These are phyloP conservation scores for Mimosa pudica DNA, from an alignment of 306 rosid genomes.

Conservation along the genomic window DNA sequence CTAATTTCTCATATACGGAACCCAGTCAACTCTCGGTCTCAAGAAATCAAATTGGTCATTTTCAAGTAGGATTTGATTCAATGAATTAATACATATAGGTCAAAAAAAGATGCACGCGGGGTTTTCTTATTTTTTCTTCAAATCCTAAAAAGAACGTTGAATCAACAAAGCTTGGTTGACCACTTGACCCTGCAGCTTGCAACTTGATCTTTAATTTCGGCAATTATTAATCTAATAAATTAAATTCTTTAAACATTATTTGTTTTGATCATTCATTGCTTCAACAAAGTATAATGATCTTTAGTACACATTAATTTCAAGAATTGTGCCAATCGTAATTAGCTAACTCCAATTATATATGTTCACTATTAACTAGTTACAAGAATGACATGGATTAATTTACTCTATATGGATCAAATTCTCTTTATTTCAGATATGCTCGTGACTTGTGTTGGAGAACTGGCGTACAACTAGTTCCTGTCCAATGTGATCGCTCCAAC, in stretches of 20 bases:
- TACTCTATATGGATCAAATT: not conserved
- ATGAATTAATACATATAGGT: not conserved
- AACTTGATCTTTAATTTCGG: not conserved
- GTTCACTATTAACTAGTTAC: not conserved
- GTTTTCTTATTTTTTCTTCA: too few species aligned
- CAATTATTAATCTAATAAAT: not conserved
- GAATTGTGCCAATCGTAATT: not conserved
- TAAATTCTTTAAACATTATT: not conserved
- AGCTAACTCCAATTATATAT: not conserved
- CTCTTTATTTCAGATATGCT: constrained; percentile 45
- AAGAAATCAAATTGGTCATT: not conserved
- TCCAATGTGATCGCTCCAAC: not conserved
- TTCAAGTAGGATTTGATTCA: not conserved
- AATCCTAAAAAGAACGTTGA: not conserved
- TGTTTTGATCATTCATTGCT: not conserved
- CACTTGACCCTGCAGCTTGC: not conserved
- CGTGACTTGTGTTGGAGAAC: constrained; percentile 27
- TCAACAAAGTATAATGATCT: not conserved
- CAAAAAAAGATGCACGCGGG: too few species aligned
- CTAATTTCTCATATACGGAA: not conserved
- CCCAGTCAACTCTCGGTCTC: not conserved
- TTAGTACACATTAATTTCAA: not conserved
- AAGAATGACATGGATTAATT: not conserved
- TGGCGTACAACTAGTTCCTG: not conserved
- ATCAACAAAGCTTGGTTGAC: not conserved